A percentile compares a stretch with the other conserved stretches of the same genome.
Conservation (phyloP, 805 yeast species). For the Barnettozyma populi region DNA sequence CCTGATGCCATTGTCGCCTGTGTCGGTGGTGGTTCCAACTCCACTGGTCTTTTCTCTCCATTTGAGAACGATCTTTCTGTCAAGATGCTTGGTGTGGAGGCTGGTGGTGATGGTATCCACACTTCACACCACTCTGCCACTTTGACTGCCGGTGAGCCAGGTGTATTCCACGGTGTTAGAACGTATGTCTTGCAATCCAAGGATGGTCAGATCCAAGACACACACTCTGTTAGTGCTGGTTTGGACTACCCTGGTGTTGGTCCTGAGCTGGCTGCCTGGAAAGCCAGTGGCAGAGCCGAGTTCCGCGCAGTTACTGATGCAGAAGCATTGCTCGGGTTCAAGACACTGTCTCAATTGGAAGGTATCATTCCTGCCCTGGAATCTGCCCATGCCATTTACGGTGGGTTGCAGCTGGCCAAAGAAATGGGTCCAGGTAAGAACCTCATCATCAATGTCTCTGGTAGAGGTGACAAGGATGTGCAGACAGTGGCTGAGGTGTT, state of each 20-base stretch:
- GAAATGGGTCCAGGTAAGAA: slow-evolving; percentile 73
- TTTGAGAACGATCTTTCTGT: slow-evolving; percentile 80
- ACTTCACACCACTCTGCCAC: slow-evolving; percentile 92
- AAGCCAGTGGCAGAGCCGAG: slow-evolving; percentile 85
- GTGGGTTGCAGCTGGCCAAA: slow-evolving; percentile 85
- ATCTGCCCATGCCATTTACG: slow-evolving; percentile 93
- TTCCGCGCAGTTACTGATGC: slow-evolving; percentile 93
- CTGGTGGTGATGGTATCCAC: slow-evolving; percentile 96
- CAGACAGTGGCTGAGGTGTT: slow-evolving; percentile 94
- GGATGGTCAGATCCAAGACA: slow-evolving; percentile 96
- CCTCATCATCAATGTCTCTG: slow-evolving; percentile 85
- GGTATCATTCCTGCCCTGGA: slow-evolving; percentile 99
- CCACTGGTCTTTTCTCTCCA: slow-evolving; percentile 93
- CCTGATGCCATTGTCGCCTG: slow-evolving; percentile 97
- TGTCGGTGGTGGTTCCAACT: slow-evolving; percentile 99
- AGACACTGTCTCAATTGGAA: slow-evolving; percentile 81
- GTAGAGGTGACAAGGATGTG: slow-evolving; percentile 99
- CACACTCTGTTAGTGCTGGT: slow-evolving; percentile 98
- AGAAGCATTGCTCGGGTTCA: slow-evolving; percentile 91
- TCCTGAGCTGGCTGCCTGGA: slow-evolving; percentile 96
- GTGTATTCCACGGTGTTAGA: slow-evolving; percentile 97
- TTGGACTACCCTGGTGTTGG: slow-evolving; percentile 99
- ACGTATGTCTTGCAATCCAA: slow-evolving; percentile 86
- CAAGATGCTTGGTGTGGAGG: slow-evolving; percentile 88
- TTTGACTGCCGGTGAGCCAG: slow-evolving; percentile 89